These are phyloP conservation scores for Apodospora peruviana DNA, from an alignment of 495 filamentous ascomycete species.

Conservation along the genomic window DNA sequence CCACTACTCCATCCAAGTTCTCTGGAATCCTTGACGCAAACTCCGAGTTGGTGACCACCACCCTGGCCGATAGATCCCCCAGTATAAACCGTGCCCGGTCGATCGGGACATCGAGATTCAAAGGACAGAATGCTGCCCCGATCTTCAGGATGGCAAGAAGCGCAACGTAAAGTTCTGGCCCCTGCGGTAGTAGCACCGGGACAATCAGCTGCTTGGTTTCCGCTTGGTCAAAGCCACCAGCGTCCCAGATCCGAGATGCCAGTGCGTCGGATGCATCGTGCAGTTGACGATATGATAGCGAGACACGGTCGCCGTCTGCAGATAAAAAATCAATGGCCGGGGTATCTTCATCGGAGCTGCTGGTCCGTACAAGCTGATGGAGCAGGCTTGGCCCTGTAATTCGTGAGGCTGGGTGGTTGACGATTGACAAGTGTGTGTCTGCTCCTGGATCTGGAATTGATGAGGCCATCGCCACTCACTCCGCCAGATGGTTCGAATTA, in stretches of 20 bases:
- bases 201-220: conserved; percentile 42
- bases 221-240: conserved; percentile 4
- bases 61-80: conserved; percentile 54
- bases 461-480: conserved; percentile 4
- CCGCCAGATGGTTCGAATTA: no score
- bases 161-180: conserved; percentile 62
- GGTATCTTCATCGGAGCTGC: not conserved
- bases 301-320: conserved; percentile 34
- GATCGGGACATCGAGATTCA: conserved; percentile 63
- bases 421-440: conserved; percentile 42
- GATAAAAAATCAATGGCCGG: conserved; percentile 52
- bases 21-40: conserved; percentile 26
- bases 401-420: conserved; percentile 49
- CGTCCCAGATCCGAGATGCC: conserved; percentile 40
- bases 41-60: conserved; percentile 47
- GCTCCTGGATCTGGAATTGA: not conserved
- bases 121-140: conserved; percentile 74
- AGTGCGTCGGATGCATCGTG: conserved; percentile 50
- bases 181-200: conserved; percentile 68
- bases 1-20: conserved; percentile 4
- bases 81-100: conserved; percentile 72
- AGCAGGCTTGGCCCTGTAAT: conserved; percentile 57
- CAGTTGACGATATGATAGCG: conserved; percentile 54
- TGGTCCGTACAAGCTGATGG: conserved; percentile 50
- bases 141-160: conserved; percentile 69